Evolutionary conservation across 768 basidiomycete species (phyloP), one percentile per base, ranked within the genome.

Genomic region (Paxillus involutus): DNA sequence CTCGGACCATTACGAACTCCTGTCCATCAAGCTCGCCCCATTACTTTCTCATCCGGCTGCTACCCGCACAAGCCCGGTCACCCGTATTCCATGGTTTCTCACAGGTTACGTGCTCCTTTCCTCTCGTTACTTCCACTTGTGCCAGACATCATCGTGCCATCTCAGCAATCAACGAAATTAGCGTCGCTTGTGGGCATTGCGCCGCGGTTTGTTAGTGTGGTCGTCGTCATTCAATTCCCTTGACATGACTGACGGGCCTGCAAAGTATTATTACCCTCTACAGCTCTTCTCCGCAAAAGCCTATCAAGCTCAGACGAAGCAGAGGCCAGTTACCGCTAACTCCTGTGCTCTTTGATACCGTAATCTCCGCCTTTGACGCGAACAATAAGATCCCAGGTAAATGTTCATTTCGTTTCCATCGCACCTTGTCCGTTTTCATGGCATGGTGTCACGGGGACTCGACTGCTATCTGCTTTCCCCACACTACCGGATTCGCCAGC

Each of bases 351-450:
- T 55, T 57, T 29, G 64, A 58, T 67, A 63, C 69, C 69, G 69
- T 65, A 70, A 70, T 70, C 69, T 72, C 69, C 69, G 69, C 61
- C 49, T 50, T 55, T 48, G 26, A 59, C 55, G 54, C 52, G 53
- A 54, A 58, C 32, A 51, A 55, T 30, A 52, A 60, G 56, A 58
- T 63, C 54, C 45, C 56, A 56, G 49, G 51, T 41, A 39, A 47
- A 47, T 21, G 45, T 56, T 52, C 52, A 29, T 58, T 41, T 60
- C 59, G 47, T 43, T 16, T 17, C 56, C 37, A 47, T 50, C 45
- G 32, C 52, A 49, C 43, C 17, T 51, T 51, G 44, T 44, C 41
- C 16, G 39, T 40, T 9, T 26, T 21, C 44, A 36, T 50, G 55
- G 26, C 49, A 33, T 41, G 44, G 40, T 44, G 56, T 56, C 40